phyloP scores from a whole-genome alignment of 305 asterid genomes.

The Plantago lanceolata region DNA sequence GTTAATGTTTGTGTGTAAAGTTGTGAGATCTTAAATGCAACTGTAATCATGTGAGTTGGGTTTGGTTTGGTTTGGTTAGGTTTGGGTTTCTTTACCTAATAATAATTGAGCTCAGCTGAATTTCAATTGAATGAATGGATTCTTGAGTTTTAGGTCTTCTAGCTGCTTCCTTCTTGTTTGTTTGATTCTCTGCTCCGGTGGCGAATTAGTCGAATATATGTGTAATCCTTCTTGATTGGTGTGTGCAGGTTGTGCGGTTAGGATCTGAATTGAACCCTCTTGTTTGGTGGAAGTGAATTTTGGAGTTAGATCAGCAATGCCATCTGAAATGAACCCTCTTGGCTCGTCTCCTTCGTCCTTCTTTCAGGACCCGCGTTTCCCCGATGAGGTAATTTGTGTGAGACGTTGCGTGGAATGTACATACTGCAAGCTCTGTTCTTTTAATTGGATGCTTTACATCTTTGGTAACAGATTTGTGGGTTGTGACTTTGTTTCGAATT shows the following conservation, averaged over 20 bases:
- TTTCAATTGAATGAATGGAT: constrained; percentile 15
- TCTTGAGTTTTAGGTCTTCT: constrained; percentile 7
- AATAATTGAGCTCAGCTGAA: constrained; percentile 26
- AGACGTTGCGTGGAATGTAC: background rate
- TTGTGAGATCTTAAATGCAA: constrained; percentile 41
- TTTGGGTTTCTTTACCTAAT: constrained; percentile 29
- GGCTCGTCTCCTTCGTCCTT: constrained; percentile 62
- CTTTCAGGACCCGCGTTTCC: constrained; percentile 48
- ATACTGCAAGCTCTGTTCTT: background rate
- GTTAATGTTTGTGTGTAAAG: background rate
- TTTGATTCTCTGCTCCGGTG: constrained; percentile 3
- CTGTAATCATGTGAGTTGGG: constrained; percentile 35
- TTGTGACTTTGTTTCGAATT: constrained; percentile 23
- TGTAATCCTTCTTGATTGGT: constrained; percentile 19
- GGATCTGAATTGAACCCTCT: no score
- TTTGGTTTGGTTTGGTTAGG: constrained; percentile 26
- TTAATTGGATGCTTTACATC: background rate
- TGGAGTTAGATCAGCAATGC: constrained; percentile 29
- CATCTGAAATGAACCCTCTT: constrained; percentile 43
- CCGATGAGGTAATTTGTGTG: constrained; percentile 46
- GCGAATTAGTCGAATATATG: background rate
- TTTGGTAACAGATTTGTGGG: constrained; percentile 3
- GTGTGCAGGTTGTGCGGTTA: constrained; percentile 26
- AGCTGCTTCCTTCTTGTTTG: background rate
- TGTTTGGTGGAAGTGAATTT: constrained; percentile 32